Base-by-base conservation (phyloP, 148 eudicot genomes). In the Tetragonia tetragonoides region DNA sequence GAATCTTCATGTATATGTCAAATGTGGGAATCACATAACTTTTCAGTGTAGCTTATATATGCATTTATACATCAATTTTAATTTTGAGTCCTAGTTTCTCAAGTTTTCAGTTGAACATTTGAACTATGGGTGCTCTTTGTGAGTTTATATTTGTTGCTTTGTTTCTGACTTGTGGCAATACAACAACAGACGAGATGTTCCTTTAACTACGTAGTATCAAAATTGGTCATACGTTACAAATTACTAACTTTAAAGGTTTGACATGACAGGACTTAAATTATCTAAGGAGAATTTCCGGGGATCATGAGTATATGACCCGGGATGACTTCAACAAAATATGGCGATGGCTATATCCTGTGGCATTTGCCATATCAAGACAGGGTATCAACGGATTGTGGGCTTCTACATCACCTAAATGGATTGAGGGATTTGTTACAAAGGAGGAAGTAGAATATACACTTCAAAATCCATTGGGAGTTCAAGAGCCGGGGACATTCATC, bases 301-400 rank as follows among this genome's bases (percentile, higher is more conserved):
- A 91, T 66, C 85, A 80, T 17, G 95, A 86, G 41, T 79, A 86
- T 66, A 82, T 95, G 80, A 78, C 86, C 57, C 90, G 73, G 59
- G 97, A 91, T 47, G 82, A 88, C 78, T 95, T 95, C 63, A 95
- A 93, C 73, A 90, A 83, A 81, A 81, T 95, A 88, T 95, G 99
- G 99, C 84, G 84, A 73, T 95, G 97, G 97, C 87, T 95, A 61
- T 95, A 86, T 78, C 99, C 99, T 2, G 92, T 95, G 42, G 99
- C 97, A 78, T 87, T 72, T 68, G 84, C 90, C 47, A 78, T 95
- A 81, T 93, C 99, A 54, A 89, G 85, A 78, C 66, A 74, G 14
- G 84, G 84, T 75, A 76, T 93, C 62, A 91, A 93, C 74, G 66
- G 66, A 49, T 49, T 90, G 77, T 95, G 99, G 99, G 82, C 88